Evolutionary conservation across 2,329 filamentous ascomycete genomes (phyloP).

Genomic region (Seiridium cupressi): DNA sequence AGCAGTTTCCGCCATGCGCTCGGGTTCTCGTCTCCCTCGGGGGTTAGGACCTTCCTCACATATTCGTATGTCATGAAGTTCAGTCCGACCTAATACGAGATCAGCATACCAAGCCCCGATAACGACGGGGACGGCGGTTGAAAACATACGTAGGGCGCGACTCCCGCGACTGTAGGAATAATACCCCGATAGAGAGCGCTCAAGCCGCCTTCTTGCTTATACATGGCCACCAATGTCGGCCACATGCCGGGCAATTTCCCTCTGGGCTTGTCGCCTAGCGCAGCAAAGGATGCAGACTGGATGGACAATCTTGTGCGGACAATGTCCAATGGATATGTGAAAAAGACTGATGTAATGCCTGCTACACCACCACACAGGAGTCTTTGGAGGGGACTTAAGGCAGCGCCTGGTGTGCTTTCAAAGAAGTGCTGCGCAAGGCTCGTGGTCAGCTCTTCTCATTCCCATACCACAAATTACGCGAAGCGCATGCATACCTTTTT

Average conservation of each 20-base stretch:
- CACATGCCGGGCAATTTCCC: slow-evolving; percentile 87
- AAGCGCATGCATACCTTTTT: slow-evolving; percentile 62
- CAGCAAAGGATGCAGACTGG: slow-evolving; percentile 93
- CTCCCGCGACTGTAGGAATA: slow-evolving; percentile 87
- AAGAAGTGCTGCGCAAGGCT: slow-evolving; percentile 62
- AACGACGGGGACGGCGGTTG: neutral
- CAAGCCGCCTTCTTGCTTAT: slow-evolving; percentile 84
- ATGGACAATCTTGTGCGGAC: slow-evolving; percentile 94
- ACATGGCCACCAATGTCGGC: slow-evolving; percentile 78
- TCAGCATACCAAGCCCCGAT: slow-evolving; percentile 5
- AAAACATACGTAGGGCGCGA: slow-evolving; percentile 79
- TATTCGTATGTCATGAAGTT: slow-evolving; percentile 99
- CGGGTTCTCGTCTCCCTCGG: slow-evolving; percentile 83
- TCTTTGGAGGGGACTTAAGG: slow-evolving; percentile 71
- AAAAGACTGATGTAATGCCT: slow-evolving; percentile 91
- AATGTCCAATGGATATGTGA: slow-evolving; percentile 96
- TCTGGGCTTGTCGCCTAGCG: slow-evolving; percentile 60
- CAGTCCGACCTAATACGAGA: slow-evolving; percentile 67
- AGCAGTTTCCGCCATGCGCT: slow-evolving; percentile 75
- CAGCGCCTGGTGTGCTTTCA: slow-evolving; percentile 70
- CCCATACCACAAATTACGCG: neutral
- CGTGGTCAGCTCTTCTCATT: slow-evolving; percentile 9
- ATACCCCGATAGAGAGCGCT: slow-evolving; percentile 90
- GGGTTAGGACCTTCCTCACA: slow-evolving; percentile 78
- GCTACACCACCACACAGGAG: slow-evolving; percentile 88